Conservation (phyloP, 2,329 filamentous ascomycete species). For the Fusarium pseudoanthophilum region DNA sequence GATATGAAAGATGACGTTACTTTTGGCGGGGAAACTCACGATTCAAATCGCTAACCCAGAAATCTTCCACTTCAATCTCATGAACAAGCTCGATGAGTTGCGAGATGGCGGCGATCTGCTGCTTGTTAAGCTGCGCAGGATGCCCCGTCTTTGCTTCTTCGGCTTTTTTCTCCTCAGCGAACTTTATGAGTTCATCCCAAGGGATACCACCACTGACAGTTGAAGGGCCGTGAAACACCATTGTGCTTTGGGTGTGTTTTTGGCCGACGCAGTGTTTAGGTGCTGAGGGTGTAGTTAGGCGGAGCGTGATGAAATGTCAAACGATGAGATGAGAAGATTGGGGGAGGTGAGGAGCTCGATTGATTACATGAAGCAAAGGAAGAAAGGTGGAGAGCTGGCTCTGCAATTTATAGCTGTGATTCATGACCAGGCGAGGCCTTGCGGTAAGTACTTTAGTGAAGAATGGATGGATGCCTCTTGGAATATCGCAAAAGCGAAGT, state of each 20-base stretch:
- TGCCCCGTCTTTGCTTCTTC: slow-evolving; percentile 25
- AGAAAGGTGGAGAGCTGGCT: background rate
- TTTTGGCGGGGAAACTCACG: slow-evolving; percentile 29
- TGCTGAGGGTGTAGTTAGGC: background rate
- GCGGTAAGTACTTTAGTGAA: background rate
- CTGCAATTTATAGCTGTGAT: slow-evolving; percentile 8
- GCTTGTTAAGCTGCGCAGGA: slow-evolving; percentile 52
- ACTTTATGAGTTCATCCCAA: slow-evolving; percentile 34
- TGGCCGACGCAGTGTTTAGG: background rate
- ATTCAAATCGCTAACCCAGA: slow-evolving; percentile 47
- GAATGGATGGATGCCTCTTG: slow-evolving; percentile 2
- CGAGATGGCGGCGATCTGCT: slow-evolving; percentile 54
- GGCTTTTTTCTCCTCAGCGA: slow-evolving; percentile 28
- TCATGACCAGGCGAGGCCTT: slow-evolving; percentile 4
- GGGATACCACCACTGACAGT: slow-evolving; percentile 10
- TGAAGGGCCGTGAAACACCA: background rate
- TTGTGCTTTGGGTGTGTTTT: background rate
- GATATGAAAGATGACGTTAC: background rate
- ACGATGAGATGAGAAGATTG: background rate
- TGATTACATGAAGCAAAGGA: background rate
- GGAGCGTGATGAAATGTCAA: background rate
- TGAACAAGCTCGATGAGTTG: slow-evolving; percentile 49
- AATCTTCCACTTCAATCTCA: slow-evolving; percentile 45
- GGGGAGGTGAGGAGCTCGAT: background rate
- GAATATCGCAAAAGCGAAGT: slow-evolving; percentile 23